These are phyloP conservation scores for Aspergillus phoenicis DNA, from an alignment of 2,329 filamentous ascomycete genomes.

Conservation along the genomic window DNA sequence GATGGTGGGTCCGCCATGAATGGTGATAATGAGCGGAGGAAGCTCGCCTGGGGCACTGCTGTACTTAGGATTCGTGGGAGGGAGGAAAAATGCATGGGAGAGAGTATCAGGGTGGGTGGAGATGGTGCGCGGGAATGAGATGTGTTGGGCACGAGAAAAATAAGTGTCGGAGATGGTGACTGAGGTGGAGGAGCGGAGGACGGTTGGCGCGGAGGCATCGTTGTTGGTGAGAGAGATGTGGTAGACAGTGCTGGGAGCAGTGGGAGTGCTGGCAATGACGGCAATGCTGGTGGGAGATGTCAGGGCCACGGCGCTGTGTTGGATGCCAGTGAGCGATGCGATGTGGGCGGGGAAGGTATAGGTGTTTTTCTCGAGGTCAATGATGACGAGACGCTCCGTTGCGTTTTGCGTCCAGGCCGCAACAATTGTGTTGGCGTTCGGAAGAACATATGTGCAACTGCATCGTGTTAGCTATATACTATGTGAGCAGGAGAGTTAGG, in stretches of 20 bases:
- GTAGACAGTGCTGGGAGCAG: conserved; percentile 24
- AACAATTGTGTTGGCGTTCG: conserved; percentile 24
- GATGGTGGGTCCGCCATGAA: conserved; percentile 57
- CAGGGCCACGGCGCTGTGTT: conserved; percentile 17
- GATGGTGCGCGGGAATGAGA: conserved; percentile 4
- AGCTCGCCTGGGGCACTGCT: conserved; percentile 30
- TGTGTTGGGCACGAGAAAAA: conserved; percentile 1
- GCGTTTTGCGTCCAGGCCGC: conserved; percentile 25
- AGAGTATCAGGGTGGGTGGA: neutral
- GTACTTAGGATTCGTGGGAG: conserved; percentile 53
- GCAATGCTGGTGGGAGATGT: conserved; percentile 23
- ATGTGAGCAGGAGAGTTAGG: no score
- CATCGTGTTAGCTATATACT: neutral
- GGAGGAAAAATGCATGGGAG: conserved; percentile 45
- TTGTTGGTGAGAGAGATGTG: conserved; percentile 7
- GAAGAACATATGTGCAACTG: conserved; percentile 25
- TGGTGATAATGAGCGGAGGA: conserved; percentile 54
- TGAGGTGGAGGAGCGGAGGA: neutral
- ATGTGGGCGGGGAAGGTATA: conserved; percentile 16
- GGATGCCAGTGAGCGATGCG: conserved; percentile 11
- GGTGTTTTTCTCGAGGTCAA: conserved; percentile 20
- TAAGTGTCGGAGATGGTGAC: neutral
- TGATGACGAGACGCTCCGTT: conserved; percentile 22
- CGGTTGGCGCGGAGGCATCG: neutral
- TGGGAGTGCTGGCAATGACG: conserved; percentile 24